A percentile compares a stretch with the other conserved stretches of the same genome.
Evolutionary conservation across 345 rosid genomes (phyloP).

Genomic region (Populus euphratica): DNA sequence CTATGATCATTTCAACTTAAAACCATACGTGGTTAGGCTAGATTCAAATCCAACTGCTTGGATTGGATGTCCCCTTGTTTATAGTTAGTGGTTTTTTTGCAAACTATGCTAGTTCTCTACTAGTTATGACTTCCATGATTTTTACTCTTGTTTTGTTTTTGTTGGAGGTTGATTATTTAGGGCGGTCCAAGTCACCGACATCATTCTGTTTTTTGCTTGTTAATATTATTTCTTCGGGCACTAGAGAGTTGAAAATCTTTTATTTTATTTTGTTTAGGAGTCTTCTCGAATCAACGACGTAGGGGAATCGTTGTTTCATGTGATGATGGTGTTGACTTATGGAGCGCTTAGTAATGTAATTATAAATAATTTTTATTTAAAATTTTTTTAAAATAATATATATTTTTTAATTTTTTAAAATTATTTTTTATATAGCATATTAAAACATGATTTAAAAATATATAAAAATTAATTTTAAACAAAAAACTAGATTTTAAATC

Average conservation of each 20-base stretch:
- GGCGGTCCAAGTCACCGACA: background rate
- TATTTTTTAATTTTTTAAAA: too few relatives aligned
- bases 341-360: too few relatives aligned
- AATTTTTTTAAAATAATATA: too few relatives aligned
- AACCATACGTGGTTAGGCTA: background rate
- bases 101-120: too few relatives aligned
- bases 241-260: background rate
- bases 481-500: too few relatives aligned
- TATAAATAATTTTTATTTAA: too few relatives aligned
- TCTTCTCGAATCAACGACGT: background rate
- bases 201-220: background rate
- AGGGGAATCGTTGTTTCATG: background rate
- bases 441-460: too few relatives aligned
- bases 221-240: background rate
- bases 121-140: background rate
- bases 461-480: too few relatives aligned
- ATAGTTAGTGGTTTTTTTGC: background rate
- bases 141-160: background rate
- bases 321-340: background rate
- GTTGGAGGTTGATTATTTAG: background rate
- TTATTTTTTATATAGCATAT: too few relatives aligned
- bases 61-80: background rate
- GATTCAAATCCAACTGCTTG: background rate
- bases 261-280: background rate
- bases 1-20: background rate